A percentile compares a stretch with the other conserved stretches of the same genome.
Evolutionary conservation across 2,329 filamentous ascomycete genomes (phyloP).

Genomic region (Lomentospora prolificans): DNA sequence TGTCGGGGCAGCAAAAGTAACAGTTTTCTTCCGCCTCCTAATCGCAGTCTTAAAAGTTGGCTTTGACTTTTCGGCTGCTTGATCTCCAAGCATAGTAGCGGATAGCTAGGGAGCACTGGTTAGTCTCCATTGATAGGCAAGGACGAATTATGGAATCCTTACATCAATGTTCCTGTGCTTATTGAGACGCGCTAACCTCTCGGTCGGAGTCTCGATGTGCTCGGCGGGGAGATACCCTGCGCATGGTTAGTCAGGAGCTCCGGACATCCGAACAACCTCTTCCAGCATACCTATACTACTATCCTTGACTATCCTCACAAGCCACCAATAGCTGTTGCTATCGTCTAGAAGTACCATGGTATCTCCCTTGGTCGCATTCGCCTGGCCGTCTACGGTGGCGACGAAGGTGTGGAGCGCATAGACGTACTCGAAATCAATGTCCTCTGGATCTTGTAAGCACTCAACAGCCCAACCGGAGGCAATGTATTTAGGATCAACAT

Average conservation of each 20-base stretch:
- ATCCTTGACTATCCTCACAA: constrained; percentile 93
- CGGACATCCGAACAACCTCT: background rate
- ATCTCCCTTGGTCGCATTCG: constrained; percentile 95
- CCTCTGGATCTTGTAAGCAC: constrained; percentile 90
- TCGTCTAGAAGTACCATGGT: constrained; percentile 98
- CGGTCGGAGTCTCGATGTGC: constrained; percentile 96
- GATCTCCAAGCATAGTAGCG: constrained; percentile 52
- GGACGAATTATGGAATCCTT: constrained; percentile 25
- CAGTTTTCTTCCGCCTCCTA: constrained; percentile 73
- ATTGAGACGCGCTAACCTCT: constrained; percentile 84
- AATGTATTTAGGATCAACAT: constrained; percentile 47
- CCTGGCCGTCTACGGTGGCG: constrained; percentile 94
- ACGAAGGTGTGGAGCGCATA: constrained; percentile 97
- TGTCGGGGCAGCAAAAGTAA: constrained; percentile 75
- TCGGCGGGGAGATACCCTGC: constrained; percentile 90
- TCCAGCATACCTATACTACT: constrained; percentile 70
- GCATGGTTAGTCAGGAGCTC: constrained; percentile 15
- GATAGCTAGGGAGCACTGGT: too few relatives aligned
- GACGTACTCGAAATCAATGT: constrained; percentile 99
- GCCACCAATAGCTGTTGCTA: constrained; percentile 99
- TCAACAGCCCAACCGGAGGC: constrained; percentile 66
- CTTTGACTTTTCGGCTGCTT: constrained; percentile 61
- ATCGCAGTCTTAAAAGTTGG: constrained; percentile 78
- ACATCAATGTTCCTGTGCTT: constrained; percentile 98
- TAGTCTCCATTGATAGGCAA: too few relatives aligned